Evolutionary conservation across 106 monocot genomes (phyloP).

Genomic region (Apostasia shenzhenica): DNA sequence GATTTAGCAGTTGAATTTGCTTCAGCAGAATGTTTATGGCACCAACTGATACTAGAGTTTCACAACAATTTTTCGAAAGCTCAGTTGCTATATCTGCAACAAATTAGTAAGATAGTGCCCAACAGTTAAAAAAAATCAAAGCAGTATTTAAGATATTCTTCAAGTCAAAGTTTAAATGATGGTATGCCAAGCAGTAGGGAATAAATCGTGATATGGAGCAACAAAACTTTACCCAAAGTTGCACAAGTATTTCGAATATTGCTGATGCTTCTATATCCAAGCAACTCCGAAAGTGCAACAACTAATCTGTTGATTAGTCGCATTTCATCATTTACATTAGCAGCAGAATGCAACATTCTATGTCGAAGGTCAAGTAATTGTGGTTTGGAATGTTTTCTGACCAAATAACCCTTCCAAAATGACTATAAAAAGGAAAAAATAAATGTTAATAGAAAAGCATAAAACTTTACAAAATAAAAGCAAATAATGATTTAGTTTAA

Average conservation of each 20-base stretch:
- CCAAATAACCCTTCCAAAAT: constrained; percentile 38
- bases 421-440: constrained; percentile 23
- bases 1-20: constrained; percentile 39
- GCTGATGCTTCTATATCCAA: constrained; percentile 30
- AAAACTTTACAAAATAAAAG: too few species aligned
- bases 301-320: constrained; percentile 46
- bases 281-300: constrained; percentile 45
- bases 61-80: constrained; percentile 42
- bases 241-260: constrained; percentile 46
- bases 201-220: neutral
- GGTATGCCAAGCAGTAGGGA: too few species aligned
- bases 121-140: neutral
- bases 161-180: too few species aligned
- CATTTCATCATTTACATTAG: constrained; percentile 30
- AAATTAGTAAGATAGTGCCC: neutral
- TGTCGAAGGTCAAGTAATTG: constrained; percentile 16
- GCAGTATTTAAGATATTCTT: too few species aligned
- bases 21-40: constrained; percentile 42
- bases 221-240: constrained; percentile 34
- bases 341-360: constrained; percentile 23
- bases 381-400: constrained; percentile 22
- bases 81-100: constrained; percentile 42
- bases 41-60: constrained; percentile 39
- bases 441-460: neutral
- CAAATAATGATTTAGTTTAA: too few species aligned